phyloP scores from a whole-genome alignment of 306 rosid genomes.

The Trichosanthes truncata region DNA sequence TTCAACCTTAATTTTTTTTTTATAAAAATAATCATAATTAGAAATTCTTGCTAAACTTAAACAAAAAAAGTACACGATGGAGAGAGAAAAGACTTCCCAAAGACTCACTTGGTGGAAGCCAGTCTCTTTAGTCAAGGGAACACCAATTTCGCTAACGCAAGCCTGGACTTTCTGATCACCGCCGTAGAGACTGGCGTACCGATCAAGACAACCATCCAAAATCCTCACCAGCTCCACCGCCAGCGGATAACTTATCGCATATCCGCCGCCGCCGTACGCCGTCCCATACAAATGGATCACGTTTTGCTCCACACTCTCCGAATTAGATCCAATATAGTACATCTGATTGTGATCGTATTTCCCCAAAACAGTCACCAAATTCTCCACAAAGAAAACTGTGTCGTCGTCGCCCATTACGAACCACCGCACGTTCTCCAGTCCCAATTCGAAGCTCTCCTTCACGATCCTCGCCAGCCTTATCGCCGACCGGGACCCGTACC shows the following conservation, averaged over 20 bases:
- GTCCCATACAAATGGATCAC: slow-evolving; percentile 32
- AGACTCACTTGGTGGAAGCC: slow-evolving; percentile 67
- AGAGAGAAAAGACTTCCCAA: too few relatives aligned
- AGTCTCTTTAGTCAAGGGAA: slow-evolving; percentile 50
- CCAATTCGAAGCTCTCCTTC: slow-evolving; percentile 66
- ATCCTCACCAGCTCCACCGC: slow-evolving; percentile 45
- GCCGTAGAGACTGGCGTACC: slow-evolving; percentile 42
- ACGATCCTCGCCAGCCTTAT: slow-evolving; percentile 56
- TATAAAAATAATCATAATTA: too few relatives aligned
- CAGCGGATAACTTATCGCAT: slow-evolving; percentile 59
- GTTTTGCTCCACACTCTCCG: slow-evolving; percentile 71
- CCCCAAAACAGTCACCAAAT: slow-evolving; percentile 39
- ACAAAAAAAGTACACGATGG: too few relatives aligned
- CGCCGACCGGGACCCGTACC: slow-evolving; percentile 57
- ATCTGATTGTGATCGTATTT: slow-evolving; percentile 71
- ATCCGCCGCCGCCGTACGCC: slow-evolving; percentile 80
- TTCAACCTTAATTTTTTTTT: too few relatives aligned
- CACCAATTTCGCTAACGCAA: slow-evolving; percentile 64
- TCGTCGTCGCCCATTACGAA: slow-evolving; percentile 88
- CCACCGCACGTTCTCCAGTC: slow-evolving; percentile 49
- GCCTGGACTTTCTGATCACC: slow-evolving; percentile 63
- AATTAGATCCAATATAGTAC: slow-evolving; percentile 69
- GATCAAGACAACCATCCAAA: slow-evolving; percentile 63
- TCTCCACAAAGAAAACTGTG: slow-evolving; percentile 56
- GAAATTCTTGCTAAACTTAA: too few relatives aligned